A percentile compares a stretch with the other conserved stretches of the same genome.
These are phyloP conservation scores for Uronychia setigera DNA, from an alignment of 73 alveolate species.

Conservation along the genomic window DNA sequence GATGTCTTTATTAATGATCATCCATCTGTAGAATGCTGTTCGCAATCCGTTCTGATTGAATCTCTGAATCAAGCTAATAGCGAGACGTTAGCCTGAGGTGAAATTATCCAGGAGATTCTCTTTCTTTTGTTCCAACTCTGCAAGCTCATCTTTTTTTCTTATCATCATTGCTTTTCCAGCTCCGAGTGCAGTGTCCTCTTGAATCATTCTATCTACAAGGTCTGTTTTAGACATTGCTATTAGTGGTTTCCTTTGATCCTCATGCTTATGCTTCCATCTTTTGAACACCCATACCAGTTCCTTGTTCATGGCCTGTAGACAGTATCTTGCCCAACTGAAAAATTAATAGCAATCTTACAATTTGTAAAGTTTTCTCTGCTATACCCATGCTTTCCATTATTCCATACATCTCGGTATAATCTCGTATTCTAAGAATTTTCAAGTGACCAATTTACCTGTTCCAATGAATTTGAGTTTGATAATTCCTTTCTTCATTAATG, in stretches of 20 bases:
- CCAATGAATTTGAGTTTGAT: conserved; percentile 34
- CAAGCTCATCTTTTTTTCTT: conserved; percentile 35
- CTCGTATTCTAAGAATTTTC: conserved; percentile 17
- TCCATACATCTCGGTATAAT: conserved; percentile 51
- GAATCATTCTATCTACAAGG: conserved; percentile 28
- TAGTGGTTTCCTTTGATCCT: neutral
- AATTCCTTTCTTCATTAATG: conserved; percentile 34
- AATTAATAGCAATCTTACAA: neutral
- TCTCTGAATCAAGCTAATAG: conserved; percentile 13
- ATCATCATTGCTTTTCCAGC: conserved; percentile 16
- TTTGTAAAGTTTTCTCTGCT: conserved; percentile 17
- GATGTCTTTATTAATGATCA: neutral
- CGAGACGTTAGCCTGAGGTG: conserved; percentile 33
- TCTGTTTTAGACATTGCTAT: conserved; percentile 31
- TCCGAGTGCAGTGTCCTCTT: conserved; percentile 44
- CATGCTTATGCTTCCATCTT: conserved; percentile 43
- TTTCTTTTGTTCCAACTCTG: conserved; percentile 30
- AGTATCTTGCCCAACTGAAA: neutral
- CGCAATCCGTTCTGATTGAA: neutral
- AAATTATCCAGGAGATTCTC: conserved; percentile 29
- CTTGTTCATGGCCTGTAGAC: conserved; percentile 26
- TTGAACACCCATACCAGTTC: conserved; percentile 39
- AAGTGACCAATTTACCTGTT: neutral
- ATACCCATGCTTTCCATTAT: conserved; percentile 51
- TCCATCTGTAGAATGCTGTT: neutral